phyloP scores from a whole-genome alignment of 75 land plant species.

The Sequoia sempervirens region DNA sequence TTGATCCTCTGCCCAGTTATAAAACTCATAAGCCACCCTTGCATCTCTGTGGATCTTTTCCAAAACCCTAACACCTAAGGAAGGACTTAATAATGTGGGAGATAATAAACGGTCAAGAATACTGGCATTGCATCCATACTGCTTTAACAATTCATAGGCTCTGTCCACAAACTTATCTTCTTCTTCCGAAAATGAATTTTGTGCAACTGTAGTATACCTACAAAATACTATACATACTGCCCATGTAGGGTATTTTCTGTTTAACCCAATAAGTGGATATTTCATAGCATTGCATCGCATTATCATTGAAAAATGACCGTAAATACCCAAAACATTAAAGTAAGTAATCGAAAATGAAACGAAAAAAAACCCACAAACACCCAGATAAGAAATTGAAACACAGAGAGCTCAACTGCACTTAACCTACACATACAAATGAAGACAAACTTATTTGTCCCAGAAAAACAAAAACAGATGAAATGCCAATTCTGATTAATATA shows the following conservation, averaged over 20 bases:
- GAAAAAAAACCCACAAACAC: neutral
- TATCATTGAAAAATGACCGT: neutral
- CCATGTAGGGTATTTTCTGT: neutral
- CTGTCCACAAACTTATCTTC: conserved; percentile 2
- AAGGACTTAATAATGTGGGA: neutral
- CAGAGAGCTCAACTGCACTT: neutral
- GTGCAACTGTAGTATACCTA: neutral
- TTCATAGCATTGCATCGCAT: neutral
- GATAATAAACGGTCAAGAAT: neutral
- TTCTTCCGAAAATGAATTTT: neutral
- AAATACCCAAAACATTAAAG: neutral
- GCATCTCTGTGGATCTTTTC: conserved; percentile 1
- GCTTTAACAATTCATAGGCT: neutral
- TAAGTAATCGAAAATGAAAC: neutral
- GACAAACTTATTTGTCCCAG: neutral
- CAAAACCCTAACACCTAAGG: conserved; percentile 6
- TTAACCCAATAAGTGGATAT: neutral
- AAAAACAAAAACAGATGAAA: neutral
- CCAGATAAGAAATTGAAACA: neutral
- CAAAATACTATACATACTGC: neutral
- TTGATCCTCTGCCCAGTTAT: conserved; percentile 9
- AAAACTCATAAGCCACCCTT: conserved; percentile 5
- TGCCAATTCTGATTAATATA: neutral
- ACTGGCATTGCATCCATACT: neutral
- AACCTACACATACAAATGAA: neutral